These are phyloP conservation scores for Monilinia polystroma DNA, from an alignment of 2,329 filamentous ascomycete species.

Conservation along the genomic window DNA sequence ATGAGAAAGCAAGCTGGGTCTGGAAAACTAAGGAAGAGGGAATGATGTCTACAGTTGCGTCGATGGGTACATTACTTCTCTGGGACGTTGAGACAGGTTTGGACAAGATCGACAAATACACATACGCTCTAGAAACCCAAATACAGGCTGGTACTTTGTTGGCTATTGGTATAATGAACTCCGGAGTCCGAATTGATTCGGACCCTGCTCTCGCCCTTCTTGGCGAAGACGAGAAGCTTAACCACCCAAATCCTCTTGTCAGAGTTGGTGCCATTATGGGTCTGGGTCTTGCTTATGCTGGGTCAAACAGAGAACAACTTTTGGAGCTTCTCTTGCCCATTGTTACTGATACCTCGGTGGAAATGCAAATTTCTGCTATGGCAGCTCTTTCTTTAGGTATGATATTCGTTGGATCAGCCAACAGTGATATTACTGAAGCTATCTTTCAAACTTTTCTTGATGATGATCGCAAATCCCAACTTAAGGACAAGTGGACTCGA, in stretches of 20 bases:
- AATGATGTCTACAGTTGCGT: constrained; percentile 95
- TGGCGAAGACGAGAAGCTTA: constrained; percentile 74
- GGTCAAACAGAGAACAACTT: constrained; percentile 88
- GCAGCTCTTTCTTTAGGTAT: constrained; percentile 87
- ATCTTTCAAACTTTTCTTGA: constrained; percentile 92
- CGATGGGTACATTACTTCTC: constrained; percentile 83
- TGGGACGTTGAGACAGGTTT: constrained; percentile 93
- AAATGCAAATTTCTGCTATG: constrained; percentile 97
- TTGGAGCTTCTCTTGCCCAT: constrained; percentile 82
- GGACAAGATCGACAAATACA: constrained; percentile 93
- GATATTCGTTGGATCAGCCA: constrained; percentile 88
- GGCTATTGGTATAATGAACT: constrained; percentile 94
- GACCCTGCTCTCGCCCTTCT: constrained; percentile 89
- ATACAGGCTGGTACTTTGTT: constrained; percentile 91
- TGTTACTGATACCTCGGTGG: constrained; percentile 76
- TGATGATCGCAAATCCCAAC: constrained; percentile 82
- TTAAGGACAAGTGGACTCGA: constrained; percentile 97
- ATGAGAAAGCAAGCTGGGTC: constrained; percentile 89
- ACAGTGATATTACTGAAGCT: constrained; percentile 86
- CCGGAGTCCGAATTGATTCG: constrained; percentile 82
- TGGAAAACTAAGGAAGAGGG: constrained; percentile 99
- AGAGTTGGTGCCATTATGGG: constrained; percentile 91
- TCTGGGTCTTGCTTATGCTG: constrained; percentile 89
- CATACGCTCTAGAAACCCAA: constrained; percentile 76
- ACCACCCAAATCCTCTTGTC: constrained; percentile 74